Base-by-base conservation (phyloP, 2,329 filamentous ascomycete genomes). In the Penicillium frequentans region DNA sequence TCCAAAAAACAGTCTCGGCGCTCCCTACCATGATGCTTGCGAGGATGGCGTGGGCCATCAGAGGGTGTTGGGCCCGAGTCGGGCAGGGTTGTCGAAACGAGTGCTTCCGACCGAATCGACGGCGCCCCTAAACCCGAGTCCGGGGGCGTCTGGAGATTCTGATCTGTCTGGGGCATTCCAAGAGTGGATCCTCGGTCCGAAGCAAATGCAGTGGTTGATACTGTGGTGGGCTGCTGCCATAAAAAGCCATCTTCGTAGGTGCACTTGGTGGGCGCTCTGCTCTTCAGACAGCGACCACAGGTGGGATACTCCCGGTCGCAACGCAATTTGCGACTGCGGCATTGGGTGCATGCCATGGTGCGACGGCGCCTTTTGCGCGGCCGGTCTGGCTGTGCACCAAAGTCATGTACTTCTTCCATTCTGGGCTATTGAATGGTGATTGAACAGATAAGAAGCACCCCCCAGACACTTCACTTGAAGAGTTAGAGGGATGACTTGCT, bases 301-400 rank as follows among this genome's bases (percentile, higher is more conserved):
- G 68, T 67, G 10, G 75, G 75, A 67, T 74, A 77, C 33, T 73
- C 71, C 35, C 75, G 72, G 59, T 78, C 76, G 56, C 76, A 78
- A 56, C 73, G 75, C 33, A 78, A 64, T 60, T 78, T 78, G 46
- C 75, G 66, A 54, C 68, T 73, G 54, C 76, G 73, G 58, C 76
- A 78, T 35, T 74, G 74, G 19, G 71, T 70, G 59, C 76, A 78
- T 16, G 76, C 74, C 60, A 77, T 70, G 10, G 76, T 75, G 24
- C 75, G 70, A 23, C 75, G 65, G 55, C 72, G 71, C 29, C 75
- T 64, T 62, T 76, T 76, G 29, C 73, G 73, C 54, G 70, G 70
- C 44, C 70, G 67, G 9, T 68, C 68, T 33, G 64, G 57, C 52
- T 56, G 64, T 24, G 16, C n/a, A 23, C 47, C 56, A 11, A 59